These are phyloP conservation scores for Wickerhamomyces canadensis DNA, from an alignment of 805 yeast genomes.

Conservation along the genomic window DNA sequence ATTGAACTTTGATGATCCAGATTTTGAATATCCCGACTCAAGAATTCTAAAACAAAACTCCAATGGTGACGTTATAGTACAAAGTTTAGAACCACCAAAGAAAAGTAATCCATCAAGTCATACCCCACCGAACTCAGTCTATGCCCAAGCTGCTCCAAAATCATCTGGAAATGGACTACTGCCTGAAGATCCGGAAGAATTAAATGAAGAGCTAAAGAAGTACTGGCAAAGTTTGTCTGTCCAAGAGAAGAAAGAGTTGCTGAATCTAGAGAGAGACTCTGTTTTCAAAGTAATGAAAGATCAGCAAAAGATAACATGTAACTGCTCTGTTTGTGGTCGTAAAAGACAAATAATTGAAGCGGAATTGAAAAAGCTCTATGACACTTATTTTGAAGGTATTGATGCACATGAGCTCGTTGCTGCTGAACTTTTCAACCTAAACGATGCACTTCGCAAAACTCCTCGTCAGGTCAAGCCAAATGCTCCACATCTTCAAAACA, in stretches of 20 bases:
- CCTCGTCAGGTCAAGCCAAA: not conserved
- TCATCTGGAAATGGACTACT: slow-evolving; percentile 13
- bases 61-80: slow-evolving; percentile 75
- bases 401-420: slow-evolving; percentile 9
- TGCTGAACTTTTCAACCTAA: slow-evolving; percentile 1
- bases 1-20: slow-evolving; percentile 48
- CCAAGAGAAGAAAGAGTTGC: slow-evolving; percentile 54
- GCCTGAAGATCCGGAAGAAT: slow-evolving; percentile 14
- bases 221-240: slow-evolving; percentile 63
- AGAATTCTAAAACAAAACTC: slow-evolving; percentile 64
- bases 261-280: slow-evolving; percentile 63
- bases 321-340: slow-evolving; percentile 75
- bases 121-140: slow-evolving; percentile 3
- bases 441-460: not conserved
- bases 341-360: slow-evolving; percentile 66
- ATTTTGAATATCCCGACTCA: slow-evolving; percentile 65
- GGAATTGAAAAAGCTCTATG: slow-evolving; percentile 70
- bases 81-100: slow-evolving; percentile 29
- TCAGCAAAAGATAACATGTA: slow-evolving; percentile 54
- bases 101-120: slow-evolving; percentile 1
- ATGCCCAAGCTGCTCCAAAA: slow-evolving; percentile 43
- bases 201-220: slow-evolving; percentile 24
- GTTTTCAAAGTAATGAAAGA: slow-evolving; percentile 59
- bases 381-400: slow-evolving; percentile 48
- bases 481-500: not conserved